These are phyloP conservation scores for Penicillium sp. DNA, from an alignment of 2,329 filamentous ascomycete genomes.

Conservation along the genomic window DNA sequence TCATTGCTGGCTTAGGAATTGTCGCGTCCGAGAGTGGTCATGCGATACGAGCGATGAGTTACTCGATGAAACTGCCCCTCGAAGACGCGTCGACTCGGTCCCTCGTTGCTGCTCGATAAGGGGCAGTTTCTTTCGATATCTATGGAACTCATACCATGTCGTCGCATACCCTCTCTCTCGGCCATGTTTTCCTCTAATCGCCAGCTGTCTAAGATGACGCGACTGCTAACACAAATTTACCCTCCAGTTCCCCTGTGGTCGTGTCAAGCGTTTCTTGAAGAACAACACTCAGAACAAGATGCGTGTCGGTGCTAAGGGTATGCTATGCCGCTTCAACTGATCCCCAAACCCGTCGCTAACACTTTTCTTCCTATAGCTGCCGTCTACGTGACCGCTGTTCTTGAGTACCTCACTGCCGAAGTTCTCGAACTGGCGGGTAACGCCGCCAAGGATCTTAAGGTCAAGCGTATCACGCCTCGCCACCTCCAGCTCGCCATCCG, in stretches of 20 bases:
- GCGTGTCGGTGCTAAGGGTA: slow-evolving; percentile 91
- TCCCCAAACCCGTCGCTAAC: neutral
- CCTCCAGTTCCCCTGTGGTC: slow-evolving; percentile 90
- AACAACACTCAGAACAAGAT: slow-evolving; percentile 99
- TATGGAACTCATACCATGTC: neutral
- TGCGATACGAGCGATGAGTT: slow-evolving; percentile 13
- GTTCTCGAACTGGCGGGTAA: slow-evolving; percentile 97
- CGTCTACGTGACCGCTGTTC: slow-evolving; percentile 95
- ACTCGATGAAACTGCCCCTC: slow-evolving; percentile 8
- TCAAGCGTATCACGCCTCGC: slow-evolving; percentile 98
- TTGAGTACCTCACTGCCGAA: slow-evolving; percentile 97
- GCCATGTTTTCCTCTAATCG: neutral
- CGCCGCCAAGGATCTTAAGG: slow-evolving; percentile 98
- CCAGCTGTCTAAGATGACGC: neutral
- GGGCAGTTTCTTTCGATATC: slow-evolving; percentile 3
- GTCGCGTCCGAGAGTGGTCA: neutral
- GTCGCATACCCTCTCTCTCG: slow-evolving; percentile 14
- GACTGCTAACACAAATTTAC: slow-evolving; percentile 25
- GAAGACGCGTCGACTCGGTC: slow-evolving; percentile 22
- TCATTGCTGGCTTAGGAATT: neutral
- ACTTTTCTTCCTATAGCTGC: slow-evolving; percentile 58
- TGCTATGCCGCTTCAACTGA: slow-evolving; percentile 5
- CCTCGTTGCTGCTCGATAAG: slow-evolving; percentile 14
- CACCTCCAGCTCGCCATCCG: slow-evolving; percentile 97
- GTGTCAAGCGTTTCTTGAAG: slow-evolving; percentile 99